Conservation (phyloP, 331 rosid genomes). For the Rhamnella rubrinervis region DNA sequence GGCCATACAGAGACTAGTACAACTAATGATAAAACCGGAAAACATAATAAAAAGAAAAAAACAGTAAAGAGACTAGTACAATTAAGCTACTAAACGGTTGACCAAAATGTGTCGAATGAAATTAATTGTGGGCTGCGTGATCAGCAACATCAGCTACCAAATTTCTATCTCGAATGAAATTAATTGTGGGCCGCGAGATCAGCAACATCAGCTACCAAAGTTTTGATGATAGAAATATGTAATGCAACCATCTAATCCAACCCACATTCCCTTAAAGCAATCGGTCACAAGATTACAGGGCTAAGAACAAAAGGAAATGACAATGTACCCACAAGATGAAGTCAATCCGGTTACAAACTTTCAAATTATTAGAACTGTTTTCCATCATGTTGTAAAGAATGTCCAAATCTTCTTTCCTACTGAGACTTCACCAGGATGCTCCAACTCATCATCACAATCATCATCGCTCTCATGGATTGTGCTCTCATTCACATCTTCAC, state of each 20-base stretch:
- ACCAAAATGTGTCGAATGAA: too few species aligned
- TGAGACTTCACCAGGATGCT: conserved; percentile 54
- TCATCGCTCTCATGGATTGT: conserved; percentile 37
- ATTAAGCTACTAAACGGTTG: too few species aligned
- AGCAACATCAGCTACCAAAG: too few species aligned
- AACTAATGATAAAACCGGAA: not conserved
- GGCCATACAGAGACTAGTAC: not conserved
- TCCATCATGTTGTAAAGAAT: conserved; percentile 73
- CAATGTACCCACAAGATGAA: not conserved
- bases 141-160: too few species aligned
- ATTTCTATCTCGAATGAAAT: too few species aligned
- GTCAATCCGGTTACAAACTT: not conserved
- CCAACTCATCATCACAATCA: conserved; percentile 40
- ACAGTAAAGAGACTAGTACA: too few species aligned
- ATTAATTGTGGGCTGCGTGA: too few species aligned
- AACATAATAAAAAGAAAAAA: too few species aligned
- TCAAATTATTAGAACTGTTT: not conserved
- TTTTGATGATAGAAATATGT: not conserved
- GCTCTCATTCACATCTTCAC: conserved; percentile 45
- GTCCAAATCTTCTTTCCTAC: conserved; percentile 67
- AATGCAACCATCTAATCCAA: not conserved
- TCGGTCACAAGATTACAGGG: not conserved
- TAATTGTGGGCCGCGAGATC: too few species aligned
- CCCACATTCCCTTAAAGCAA: not conserved
- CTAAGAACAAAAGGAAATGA: not conserved